These are phyloP conservation scores for Escovopsis sp. DNA, from an alignment of 2,329 filamentous ascomycete genomes.

Conservation along the genomic window DNA sequence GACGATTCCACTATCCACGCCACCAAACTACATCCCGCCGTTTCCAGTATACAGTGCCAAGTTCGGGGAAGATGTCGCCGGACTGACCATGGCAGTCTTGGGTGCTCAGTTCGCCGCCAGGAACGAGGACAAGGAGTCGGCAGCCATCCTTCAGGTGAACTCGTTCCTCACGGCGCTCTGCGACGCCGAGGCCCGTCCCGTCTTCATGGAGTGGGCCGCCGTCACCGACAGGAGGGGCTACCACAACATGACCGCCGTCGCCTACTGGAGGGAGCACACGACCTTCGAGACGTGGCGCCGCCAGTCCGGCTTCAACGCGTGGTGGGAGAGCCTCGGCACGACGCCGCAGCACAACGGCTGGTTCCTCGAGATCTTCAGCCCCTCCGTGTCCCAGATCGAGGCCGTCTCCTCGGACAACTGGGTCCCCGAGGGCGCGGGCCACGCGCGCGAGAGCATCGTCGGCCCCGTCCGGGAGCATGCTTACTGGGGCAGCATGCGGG, in stretches of 20 bases:
- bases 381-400: constrained; percentile 27
- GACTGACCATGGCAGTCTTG: constrained; percentile 8
- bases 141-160: constrained; percentile 3
- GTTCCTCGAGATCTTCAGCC: constrained; percentile 28
- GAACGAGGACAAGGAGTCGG: neutral
- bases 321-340: constrained; percentile 3
- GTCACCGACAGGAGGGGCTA: constrained; percentile 6
- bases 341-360: constrained; percentile 18
- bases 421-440: constrained; percentile 24
- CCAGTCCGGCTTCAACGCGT: constrained; percentile 1
- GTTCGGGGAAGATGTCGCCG: constrained; percentile 7
- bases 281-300: constrained; percentile 5
- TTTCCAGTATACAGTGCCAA: constrained; percentile 7
- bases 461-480: constrained; percentile 26
- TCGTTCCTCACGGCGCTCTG: constrained; percentile 2
- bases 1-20: constrained; percentile 4
- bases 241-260: constrained; percentile 7
- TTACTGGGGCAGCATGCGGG: constrained; percentile 33
- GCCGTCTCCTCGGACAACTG: constrained; percentile 24
- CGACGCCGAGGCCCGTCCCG: neutral
- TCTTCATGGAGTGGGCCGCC: constrained; percentile 7
- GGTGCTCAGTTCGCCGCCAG: constrained; percentile 6
- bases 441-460: constrained; percentile 23
- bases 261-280: constrained; percentile 1
- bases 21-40: constrained; percentile 5